Percentiles rank a stretch among this genome's conserved stretches.
phyloP scores from a whole-genome alignment of 805 yeast species.

The Metschnikowia lachancei region DNA sequence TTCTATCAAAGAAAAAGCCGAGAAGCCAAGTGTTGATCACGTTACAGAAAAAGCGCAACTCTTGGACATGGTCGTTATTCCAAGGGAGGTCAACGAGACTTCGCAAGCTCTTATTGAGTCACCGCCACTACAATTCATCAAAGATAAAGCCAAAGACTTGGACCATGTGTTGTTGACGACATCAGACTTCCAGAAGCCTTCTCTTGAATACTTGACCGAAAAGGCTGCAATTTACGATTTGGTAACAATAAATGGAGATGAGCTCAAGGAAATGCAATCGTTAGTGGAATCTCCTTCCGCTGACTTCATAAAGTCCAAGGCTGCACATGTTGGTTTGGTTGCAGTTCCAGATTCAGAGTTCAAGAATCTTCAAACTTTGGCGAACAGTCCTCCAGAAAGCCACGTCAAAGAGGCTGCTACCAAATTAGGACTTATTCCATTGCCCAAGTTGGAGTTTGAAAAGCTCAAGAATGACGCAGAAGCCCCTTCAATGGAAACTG shows the following conservation, averaged over 20 bases:
- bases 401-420: slow-evolving; percentile 5
- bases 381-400: slow-evolving; percentile 4
- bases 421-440: slow-evolving; percentile 2
- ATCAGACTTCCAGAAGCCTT: slow-evolving; percentile 6
- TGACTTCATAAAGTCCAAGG: slow-evolving; percentile 7
- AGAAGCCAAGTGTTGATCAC: slow-evolving; percentile 8
- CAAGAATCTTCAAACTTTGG: slow-evolving; percentile 6
- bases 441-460: slow-evolving; percentile 3
- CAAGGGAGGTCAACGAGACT: slow-evolving; percentile 2
- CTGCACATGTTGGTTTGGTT: slow-evolving; percentile 16
- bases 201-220: slow-evolving; percentile 9
- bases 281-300: slow-evolving; percentile 6
- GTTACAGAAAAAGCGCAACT: slow-evolving; percentile 7
- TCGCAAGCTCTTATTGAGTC: neutral
- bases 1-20: slow-evolving; percentile 1
- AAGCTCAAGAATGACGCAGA: slow-evolving; percentile 3
- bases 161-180: slow-evolving; percentile 5
- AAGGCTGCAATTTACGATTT: slow-evolving; percentile 6
- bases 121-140: slow-evolving; percentile 4
- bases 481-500: slow-evolving; percentile 7
- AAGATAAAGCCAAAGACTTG: slow-evolving; percentile 4
- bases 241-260: slow-evolving; percentile 1
- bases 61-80: slow-evolving; percentile 6
- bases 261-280: neutral
- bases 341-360: slow-evolving; percentile 16